A percentile compares a stretch with the other conserved stretches of the same genome.
These are phyloP conservation scores for Huntiella savannae DNA, from an alignment of 2,329 filamentous ascomycete species.

Conservation along the genomic window DNA sequence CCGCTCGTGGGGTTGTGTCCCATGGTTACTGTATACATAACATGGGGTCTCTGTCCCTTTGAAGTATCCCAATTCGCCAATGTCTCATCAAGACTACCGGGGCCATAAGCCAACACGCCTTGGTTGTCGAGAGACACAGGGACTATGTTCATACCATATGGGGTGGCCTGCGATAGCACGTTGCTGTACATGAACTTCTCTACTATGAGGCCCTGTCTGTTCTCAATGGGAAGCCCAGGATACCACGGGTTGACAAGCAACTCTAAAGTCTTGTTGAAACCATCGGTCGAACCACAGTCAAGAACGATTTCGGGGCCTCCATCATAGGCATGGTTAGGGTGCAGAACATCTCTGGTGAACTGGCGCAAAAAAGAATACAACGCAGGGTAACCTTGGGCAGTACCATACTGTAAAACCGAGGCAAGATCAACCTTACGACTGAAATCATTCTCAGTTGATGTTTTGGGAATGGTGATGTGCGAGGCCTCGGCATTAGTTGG, in stretches of 20 bases:
- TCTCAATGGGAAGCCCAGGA: constrained; percentile 43
- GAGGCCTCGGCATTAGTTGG: constrained; percentile 18
- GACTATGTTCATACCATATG: constrained; percentile 53
- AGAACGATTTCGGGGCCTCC: constrained; percentile 60
- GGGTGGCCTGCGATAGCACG: constrained; percentile 45
- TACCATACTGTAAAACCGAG: constrained; percentile 73
- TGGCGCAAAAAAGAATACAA: constrained; percentile 60
- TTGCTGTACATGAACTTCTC: constrained; percentile 72
- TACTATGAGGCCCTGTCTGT: constrained; percentile 58
- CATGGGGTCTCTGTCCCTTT: constrained; percentile 56
- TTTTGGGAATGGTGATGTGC: constrained; percentile 55
- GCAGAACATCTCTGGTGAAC: constrained; percentile 57
- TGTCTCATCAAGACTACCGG: constrained; percentile 57
- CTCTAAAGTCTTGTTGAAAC: constrained; percentile 59
- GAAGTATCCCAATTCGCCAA: constrained; percentile 63
- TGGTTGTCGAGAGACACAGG: constrained; percentile 58
- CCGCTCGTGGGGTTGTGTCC: constrained; percentile 79
- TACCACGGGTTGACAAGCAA: constrained; percentile 57
- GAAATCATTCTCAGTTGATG: constrained; percentile 35
- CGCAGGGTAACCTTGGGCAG: constrained; percentile 63
- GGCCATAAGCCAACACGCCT: constrained; percentile 59
- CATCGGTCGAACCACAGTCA: constrained; percentile 71
- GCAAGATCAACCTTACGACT: constrained; percentile 58
- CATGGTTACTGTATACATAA: constrained; percentile 72
- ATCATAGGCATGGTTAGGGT: constrained; percentile 63